These are phyloP conservation scores for Paramecium tetraurelia DNA, from an alignment of 73 alveolate genomes.

Conservation along the genomic window DNA sequence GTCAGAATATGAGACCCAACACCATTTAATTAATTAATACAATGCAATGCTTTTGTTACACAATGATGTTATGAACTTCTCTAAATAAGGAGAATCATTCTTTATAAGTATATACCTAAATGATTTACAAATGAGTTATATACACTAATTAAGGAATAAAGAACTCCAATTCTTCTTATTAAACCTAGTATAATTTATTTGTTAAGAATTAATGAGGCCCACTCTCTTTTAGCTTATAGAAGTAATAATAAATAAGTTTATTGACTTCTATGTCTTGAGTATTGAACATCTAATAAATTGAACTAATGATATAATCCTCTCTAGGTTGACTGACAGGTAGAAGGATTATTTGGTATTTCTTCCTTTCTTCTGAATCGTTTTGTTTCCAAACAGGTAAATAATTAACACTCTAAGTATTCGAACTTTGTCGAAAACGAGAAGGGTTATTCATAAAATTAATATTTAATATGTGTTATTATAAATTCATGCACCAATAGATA, in stretches of 20 bases:
- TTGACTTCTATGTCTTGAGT: neutral
- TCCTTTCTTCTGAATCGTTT: neutral
- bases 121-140: neutral
- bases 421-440: neutral
- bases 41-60: neutral
- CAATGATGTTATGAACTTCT: neutral
- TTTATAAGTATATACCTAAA: neutral
- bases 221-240: neutral
- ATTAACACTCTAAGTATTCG: neutral
- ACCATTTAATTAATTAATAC: constrained; percentile 31
- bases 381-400: neutral
- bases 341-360: neutral
- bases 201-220: constrained; percentile 46
- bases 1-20: constrained; percentile 14
- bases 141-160: constrained; percentile 43
- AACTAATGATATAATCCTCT: neutral
- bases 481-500: constrained; percentile 70
- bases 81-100: constrained; percentile 2
- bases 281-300: neutral
- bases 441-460: neutral
- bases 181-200: neutral
- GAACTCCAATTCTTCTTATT: neutral
- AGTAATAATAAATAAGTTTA: neutral
- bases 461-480: neutral
- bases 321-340: neutral